Conservation (phyloP, 345 rosid genomes). For the Bruguiera parviflora region DNA sequence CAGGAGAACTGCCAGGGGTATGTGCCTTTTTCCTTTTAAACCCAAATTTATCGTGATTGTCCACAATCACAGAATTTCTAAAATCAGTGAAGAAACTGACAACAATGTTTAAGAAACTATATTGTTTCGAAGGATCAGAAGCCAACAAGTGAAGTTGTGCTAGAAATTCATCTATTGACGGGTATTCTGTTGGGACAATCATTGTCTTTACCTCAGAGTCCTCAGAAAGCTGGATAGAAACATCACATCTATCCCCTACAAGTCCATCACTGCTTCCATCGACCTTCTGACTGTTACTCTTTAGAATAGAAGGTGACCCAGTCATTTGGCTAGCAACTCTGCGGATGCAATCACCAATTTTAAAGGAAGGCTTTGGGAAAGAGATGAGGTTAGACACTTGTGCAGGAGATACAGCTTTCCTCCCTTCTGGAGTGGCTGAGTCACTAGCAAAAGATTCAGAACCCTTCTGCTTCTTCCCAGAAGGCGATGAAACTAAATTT, state of each 20-base stretch:
- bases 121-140: constrained; percentile 48
- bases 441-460: constrained; percentile 49
- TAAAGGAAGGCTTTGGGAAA: constrained; percentile 66
- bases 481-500: constrained; percentile 37
- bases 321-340: constrained; percentile 94
- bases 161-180: constrained; percentile 60
- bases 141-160: constrained; percentile 67
- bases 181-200: constrained; percentile 35
- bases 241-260: constrained; percentile 41
- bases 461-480: constrained; percentile 53
- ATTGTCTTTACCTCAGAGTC: constrained; percentile 36
- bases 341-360: constrained; percentile 86
- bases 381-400: constrained; percentile 42
- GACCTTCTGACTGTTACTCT: constrained; percentile 42
- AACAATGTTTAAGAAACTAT: constrained; percentile 42
- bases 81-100: constrained; percentile 72
- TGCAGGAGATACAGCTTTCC: constrained; percentile 58
- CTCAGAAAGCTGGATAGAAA: constrained; percentile 28
- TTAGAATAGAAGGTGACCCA: constrained; percentile 60
- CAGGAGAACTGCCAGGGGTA: constrained; percentile 41
- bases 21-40: constrained; percentile 47
- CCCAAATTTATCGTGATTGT: constrained; percentile 36
- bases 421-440: constrained; percentile 37
- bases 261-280: constrained; percentile 24
- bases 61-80: constrained; percentile 56